Base-by-base conservation (phyloP, 768 basidiomycete genomes). In the Lactifluus volemus region DNA sequence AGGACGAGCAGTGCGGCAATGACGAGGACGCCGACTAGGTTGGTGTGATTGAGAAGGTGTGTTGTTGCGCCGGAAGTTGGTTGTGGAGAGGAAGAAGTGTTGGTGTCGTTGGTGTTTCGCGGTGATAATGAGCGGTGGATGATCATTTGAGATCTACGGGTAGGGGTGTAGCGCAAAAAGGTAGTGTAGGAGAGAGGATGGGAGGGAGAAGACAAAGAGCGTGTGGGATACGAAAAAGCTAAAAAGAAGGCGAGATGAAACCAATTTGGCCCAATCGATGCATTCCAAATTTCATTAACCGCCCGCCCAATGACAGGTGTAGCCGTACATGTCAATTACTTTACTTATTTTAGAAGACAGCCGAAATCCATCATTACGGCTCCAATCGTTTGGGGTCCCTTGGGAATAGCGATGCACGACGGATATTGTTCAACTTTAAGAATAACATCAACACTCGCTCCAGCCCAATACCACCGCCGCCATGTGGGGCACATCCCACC, bases 361-460 rank as follows among this genome's bases (percentile, higher is more conserved):
- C n/a, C n/a, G n/a, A n/a, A n/a, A n/a, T 1, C 12, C 38, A 38
- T 3, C 15, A 10, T 76, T 74, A 98, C 47, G 95, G 95, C 67
- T 91, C 89, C 66, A 98, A 77, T 59, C 96, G 81, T 77, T 93
- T 96, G 59, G 97, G 97, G 76, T 98, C 97, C 69, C 97, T 83
- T 14, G 97, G 97, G 85, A 98, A 98, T 70, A 98, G 71, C 29
- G 89, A 89, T 29, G 92, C 94, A 53, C 92, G 79, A 53, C 96
- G 81, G 69, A 98, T 94, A 78, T 98, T 97, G 77, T 89, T 90
- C 64, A 99, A 80, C 77, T 96, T 95, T 73, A 99, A 77, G 84
- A 94, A 99, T 66, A 99, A 77, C 95, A 98, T 98, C 70, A 98
- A 74, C 54, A 99, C 94, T 57, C 93, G 89, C 75, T 97, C 94